Percentiles rank a stretch among this genome's conserved stretches.
These are phyloP conservation scores for Phytophthora pisi DNA, from an alignment of 352 stramenopile genomes.

Conservation along the genomic window DNA sequence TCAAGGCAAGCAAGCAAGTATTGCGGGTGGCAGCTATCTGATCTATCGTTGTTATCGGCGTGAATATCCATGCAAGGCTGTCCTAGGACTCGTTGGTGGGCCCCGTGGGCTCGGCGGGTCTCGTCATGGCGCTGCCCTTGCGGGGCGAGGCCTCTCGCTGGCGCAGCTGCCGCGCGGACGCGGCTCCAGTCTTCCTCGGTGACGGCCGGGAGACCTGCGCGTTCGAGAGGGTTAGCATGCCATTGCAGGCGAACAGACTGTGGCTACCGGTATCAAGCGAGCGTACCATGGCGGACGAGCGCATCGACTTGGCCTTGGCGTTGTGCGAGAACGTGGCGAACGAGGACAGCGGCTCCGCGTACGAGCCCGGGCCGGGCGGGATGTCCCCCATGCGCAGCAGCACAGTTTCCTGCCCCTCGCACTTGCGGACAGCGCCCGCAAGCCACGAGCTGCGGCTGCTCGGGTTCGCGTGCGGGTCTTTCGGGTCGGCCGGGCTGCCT, in stretches of 20 bases:
- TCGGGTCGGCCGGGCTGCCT: slow-evolving; percentile 47
- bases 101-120: slow-evolving; percentile 25
- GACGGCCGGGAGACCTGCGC: slow-evolving; percentile 31
- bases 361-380: slow-evolving; percentile 69
- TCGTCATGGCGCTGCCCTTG: slow-evolving; percentile 24
- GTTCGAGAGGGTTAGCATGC: slow-evolving; percentile 18
- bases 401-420: slow-evolving; percentile 73
- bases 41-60: not conserved
- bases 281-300: slow-evolving; percentile 26
- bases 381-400: slow-evolving; percentile 76
- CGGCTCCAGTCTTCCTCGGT: slow-evolving; percentile 22
- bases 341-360: slow-evolving; percentile 70
- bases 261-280: not conserved
- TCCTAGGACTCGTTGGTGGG: slow-evolving; percentile 17
- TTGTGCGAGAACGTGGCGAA: slow-evolving; percentile 83
- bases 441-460: slow-evolving; percentile 85
- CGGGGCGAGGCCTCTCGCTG: slow-evolving; percentile 5
- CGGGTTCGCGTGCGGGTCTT: slow-evolving; percentile 77
- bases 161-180: slow-evolving; percentile 14
- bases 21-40: slow-evolving; percentile 13
- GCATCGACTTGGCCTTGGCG: slow-evolving; percentile 42
- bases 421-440: slow-evolving; percentile 77
- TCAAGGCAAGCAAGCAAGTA: slow-evolving; percentile 5
- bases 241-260: slow-evolving; percentile 1
- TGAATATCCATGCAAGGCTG: not conserved